Percentiles rank a stretch among this genome's conserved stretches.
phyloP scores from a whole-genome alignment of 371 early-diverging fungal genomes.

The Mucor irregularis region DNA sequence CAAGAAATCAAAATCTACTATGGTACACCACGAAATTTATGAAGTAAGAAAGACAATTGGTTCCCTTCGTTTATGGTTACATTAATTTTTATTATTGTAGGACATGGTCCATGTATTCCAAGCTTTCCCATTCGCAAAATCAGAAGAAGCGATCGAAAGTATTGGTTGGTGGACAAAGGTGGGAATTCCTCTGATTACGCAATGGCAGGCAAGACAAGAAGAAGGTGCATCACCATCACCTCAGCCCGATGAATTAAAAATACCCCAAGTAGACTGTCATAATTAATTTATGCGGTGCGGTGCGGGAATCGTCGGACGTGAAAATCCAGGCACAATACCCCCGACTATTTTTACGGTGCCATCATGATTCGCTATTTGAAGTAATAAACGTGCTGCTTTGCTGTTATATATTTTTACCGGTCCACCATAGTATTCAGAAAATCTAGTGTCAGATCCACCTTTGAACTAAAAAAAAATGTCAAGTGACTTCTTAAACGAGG shows the following conservation, averaged over 20 bases:
- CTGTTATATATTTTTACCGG: too few species aligned
- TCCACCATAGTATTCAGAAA: too few species aligned
- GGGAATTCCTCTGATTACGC: slow-evolving; percentile 29
- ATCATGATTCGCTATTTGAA: too few species aligned
- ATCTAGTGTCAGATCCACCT: background rate
- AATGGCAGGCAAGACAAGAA: slow-evolving; percentile 21
- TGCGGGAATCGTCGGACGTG: too few species aligned
- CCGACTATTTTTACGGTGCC: background rate
- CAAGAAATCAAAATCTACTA: slow-evolving; percentile 25
- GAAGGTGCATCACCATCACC: too few species aligned
- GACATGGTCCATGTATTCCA: slow-evolving; percentile 64
- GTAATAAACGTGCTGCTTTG: too few species aligned
- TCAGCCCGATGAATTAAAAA: too few species aligned
- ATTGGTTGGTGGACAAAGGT: slow-evolving; percentile 40
- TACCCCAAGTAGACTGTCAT: too few species aligned
- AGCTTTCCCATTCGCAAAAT: slow-evolving; percentile 51
- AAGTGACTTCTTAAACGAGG: slow-evolving; percentile 10
- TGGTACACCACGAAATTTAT: slow-evolving; percentile 40
- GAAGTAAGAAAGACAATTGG: slow-evolving; percentile 19
- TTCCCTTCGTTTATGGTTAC: background rate
- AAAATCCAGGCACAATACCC: background rate
- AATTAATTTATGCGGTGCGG: too few species aligned
- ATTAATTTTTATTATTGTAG: slow-evolving; percentile 9
- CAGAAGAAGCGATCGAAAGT: slow-evolving; percentile 47
- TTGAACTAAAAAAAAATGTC: slow-evolving; percentile 16